These are phyloP conservation scores for Collybia nuda DNA, from an alignment of 768 basidiomycete species.

Conservation along the genomic window DNA sequence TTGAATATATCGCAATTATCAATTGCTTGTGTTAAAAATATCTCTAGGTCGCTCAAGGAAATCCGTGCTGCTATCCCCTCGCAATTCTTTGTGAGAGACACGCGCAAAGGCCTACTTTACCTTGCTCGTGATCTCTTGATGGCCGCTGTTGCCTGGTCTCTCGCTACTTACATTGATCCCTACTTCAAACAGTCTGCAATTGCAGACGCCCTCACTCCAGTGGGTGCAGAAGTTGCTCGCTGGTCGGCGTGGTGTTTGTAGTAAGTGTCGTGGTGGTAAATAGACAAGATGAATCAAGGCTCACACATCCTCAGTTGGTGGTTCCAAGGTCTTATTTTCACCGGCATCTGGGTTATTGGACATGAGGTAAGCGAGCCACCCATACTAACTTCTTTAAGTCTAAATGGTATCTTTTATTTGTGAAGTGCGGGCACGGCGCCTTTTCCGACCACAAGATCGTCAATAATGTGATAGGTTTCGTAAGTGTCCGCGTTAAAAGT, in stretches of 20 bases:
- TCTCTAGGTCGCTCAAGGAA: conserved; percentile 46
- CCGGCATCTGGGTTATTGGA: conserved; percentile 60
- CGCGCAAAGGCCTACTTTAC: conserved; percentile 36
- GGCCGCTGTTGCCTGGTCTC: conserved; percentile 39
- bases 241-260: conserved; percentile 48
- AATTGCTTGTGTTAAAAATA: too few relatives aligned
- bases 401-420: conserved; percentile 1
- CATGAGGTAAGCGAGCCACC: conserved; percentile 40
- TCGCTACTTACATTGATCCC: conserved; percentile 44
- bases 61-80: conserved; percentile 50
- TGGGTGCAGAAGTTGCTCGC: conserved; percentile 34
- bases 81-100: conserved; percentile 43
- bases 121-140: conserved; percentile 45
- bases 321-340: conserved; percentile 61
- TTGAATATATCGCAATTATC: too few relatives aligned
- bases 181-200: conserved; percentile 28
- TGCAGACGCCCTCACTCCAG: conserved; percentile 25
- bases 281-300: neutral
- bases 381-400: neutral
- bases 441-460: conserved; percentile 48
- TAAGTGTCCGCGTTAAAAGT: conserved; percentile 23
- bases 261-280: conserved; percentile 26
- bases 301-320: conserved; percentile 42
- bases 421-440: conserved; percentile 55
- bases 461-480: conserved; percentile 52